Evolutionary conservation across 345 rosid genomes (phyloP), one percentile per base, ranked within the genome.

Genomic region (Heritiera littoralis): DNA sequence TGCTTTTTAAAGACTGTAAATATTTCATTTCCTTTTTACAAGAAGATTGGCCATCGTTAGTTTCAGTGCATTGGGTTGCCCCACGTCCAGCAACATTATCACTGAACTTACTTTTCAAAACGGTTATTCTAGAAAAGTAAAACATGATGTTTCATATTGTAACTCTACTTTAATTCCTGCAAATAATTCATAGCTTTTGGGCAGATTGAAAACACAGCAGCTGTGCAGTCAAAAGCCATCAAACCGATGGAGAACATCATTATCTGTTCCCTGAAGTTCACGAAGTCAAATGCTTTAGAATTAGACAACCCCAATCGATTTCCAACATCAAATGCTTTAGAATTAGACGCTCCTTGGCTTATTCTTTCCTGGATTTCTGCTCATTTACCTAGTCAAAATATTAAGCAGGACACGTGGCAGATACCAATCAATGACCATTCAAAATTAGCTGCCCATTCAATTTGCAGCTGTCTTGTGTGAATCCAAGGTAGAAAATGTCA

Each of bases 321-420:
- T 69, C 20, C 40, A 69, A 69, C 9, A 69, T 48, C n/a, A 46
- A 23, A 69, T 10, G 5, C 9, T 35, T 35, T 35, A 35, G 3
- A 35, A 35, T 35, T 35, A 35, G n/a, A n/a, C n/a, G n/a, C n/a
- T 60, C 15, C 65, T 20, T 23, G 3, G 3, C 38, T 35, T 8
- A 20, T 20, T 23, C 9, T 11, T 11, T 20, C 10, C 5, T 1
- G 41, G 38, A 4, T 68, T n/a, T 45, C 54, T 45, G 6, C 7
- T 49, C 14, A 6, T 71, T 71, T 51, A 71, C 75, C 45, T 15
- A 32, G 75, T 72, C 75, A 72, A 71, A 71, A 9, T 9, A 54
- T 35, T 18, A 72, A 52, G 18, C 76, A 35, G 32, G 8, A 38
- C 75, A 72, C 75, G 45, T 32, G 61, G 45, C 59, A 51, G 7